Base-by-base conservation (phyloP, 805 yeast genomes). In the Ogataea haglerorum region DNA sequence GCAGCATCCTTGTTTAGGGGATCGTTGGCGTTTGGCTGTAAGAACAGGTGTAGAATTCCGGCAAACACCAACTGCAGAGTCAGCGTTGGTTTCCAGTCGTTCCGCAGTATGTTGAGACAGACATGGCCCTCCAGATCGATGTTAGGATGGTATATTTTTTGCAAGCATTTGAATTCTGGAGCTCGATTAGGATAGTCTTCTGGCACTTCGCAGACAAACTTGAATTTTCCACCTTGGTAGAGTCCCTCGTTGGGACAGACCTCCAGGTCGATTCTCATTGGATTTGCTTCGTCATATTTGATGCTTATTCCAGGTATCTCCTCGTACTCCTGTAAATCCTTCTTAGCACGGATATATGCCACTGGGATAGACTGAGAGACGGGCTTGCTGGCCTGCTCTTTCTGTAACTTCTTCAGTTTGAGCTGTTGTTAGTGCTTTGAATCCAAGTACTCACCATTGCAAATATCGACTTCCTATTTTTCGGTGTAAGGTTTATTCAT, bases 81-180 rank as follows among this genome's bases (percentile, higher is more conserved):
- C 50, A 91, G 69, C 0, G 89, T 95, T 0, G 99, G 98, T 21
- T 89, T 80, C 99, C 99, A 91, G 60, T 91, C 98, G 60, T 90
- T 96, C 51, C 98, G 70, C 44, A 91, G 69, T 25, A 91, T 90
- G 58, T 91, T 91, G 45, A 91, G 71, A 58, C 99, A 91, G 5
- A 91, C 85, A 57, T 89, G 91, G 0, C 98, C 98, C 31, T 85
- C 83, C 15, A 78, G 58, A 59, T 91, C 96, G 49, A 91, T 91
- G 57, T 91, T 91, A 10, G 99, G 99, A 59, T 91, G 99, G 64
- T 85, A 91, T 5, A 91, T 85, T 56, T 73, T 80, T 38, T 80
- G 75, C 22, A 69, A 38, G 53, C 95, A 84, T 50, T 75, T 73
- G 40, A 89, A 88, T 56, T 80, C 85, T 8, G 99, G 99, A 7